phyloP scores from a whole-genome alignment of 2,329 filamentous ascomycete genomes.

The Monosporascus sp. region DNA sequence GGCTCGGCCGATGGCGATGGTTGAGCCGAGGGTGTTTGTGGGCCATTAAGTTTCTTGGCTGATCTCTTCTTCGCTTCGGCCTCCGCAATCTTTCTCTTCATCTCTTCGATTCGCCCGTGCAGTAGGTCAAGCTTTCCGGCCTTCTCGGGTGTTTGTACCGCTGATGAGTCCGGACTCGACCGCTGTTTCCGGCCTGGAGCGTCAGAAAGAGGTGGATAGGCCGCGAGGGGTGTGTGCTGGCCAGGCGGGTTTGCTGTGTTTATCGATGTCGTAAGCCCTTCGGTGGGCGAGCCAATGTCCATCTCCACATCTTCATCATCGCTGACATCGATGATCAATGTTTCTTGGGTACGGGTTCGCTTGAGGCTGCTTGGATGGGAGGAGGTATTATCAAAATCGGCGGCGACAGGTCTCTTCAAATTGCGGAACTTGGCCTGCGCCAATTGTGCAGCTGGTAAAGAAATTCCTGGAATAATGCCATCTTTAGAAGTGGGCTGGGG shows the following conservation, averaged over 20 bases:
- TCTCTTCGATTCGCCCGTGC: conserved; percentile 51
- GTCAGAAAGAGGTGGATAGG: conserved; percentile 41
- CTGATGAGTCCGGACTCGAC: conserved; percentile 33
- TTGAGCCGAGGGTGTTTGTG: conserved; percentile 15
- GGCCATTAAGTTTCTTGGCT: conserved; percentile 16
- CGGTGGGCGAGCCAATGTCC: conserved; percentile 56
- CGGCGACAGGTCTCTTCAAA: conserved; percentile 59
- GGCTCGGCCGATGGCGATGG: conserved; percentile 9
- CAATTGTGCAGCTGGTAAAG: conserved; percentile 13
- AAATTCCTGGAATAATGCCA: conserved; percentile 20
- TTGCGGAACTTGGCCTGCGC: conserved; percentile 21
- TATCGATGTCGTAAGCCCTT: conserved; percentile 30
- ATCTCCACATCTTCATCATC: conserved; percentile 66
- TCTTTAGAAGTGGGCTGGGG: conserved; percentile 11
- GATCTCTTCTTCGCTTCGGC: conserved; percentile 51
- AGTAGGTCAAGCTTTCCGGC: conserved; percentile 23
- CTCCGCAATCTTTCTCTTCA: conserved; percentile 55
- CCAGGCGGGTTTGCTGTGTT: conserved; percentile 26
- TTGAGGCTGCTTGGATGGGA: conserved; percentile 40
- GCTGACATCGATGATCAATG: conserved; percentile 79
- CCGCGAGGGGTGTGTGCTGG: conserved; percentile 36
- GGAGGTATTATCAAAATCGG: conserved; percentile 62
- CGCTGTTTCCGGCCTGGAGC: conserved; percentile 33
- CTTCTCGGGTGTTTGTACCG: conserved; percentile 30
- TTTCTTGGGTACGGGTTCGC: conserved; percentile 46